These are phyloP conservation scores for Scenedesmus sp. DNA, from an alignment of 163 green algal genomes.

Conservation along the genomic window DNA sequence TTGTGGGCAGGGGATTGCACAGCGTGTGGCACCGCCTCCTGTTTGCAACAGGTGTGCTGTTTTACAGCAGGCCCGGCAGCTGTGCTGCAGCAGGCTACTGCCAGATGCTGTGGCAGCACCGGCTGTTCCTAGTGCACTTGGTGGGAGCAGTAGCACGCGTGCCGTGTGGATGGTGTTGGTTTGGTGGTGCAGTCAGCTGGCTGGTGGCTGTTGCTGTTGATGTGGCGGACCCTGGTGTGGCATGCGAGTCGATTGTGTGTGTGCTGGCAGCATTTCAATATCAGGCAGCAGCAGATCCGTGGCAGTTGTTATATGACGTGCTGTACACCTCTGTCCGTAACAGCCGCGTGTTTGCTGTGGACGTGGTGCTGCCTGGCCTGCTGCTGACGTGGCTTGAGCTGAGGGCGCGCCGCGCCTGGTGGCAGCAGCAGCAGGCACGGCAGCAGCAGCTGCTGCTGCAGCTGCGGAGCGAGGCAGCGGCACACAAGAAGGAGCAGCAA, in stretches of 20 bases:
- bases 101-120: neutral
- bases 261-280: neutral
- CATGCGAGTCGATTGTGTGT: neutral
- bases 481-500: neutral
- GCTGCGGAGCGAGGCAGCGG: neutral
- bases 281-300: neutral
- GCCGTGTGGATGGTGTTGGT: neutral
- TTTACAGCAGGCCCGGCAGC: neutral
- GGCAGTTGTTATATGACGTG: slow-evolving; percentile 37
- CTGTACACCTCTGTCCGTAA: slow-evolving; percentile 32
- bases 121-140: neutral
- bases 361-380: neutral
- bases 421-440: neutral
- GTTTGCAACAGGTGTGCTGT: neutral
- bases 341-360: slow-evolving; percentile 13
- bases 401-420: neutral
- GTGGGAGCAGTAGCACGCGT: neutral
- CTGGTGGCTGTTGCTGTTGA: neutral
- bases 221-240: neutral
- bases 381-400: slow-evolving; percentile 1
- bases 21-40: slow-evolving; percentile 4
- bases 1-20: neutral
- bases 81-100: neutral
- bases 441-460: neutral
- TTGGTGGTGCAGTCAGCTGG: neutral